A percentile compares a stretch with the other conserved stretches of the same genome.
These are phyloP conservation scores for Globisporangium cylindrosporum DNA, from an alignment of 352 stramenopile genomes.

Conservation along the genomic window DNA sequence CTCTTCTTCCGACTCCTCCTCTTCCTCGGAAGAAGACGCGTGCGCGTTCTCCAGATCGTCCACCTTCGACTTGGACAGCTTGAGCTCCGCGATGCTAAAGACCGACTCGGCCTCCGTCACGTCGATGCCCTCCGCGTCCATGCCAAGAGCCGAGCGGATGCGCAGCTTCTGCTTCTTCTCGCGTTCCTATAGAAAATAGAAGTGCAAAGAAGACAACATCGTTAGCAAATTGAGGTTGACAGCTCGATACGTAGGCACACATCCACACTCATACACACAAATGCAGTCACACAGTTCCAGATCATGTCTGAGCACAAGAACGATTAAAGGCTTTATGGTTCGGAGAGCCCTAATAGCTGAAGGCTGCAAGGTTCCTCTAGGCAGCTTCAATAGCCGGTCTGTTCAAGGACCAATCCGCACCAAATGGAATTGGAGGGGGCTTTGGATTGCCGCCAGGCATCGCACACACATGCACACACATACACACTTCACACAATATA, in stretches of 20 bases:
- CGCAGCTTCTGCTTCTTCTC: conserved; percentile 85
- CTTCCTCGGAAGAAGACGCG: conserved; percentile 39
- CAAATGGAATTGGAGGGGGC: conserved; percentile 77
- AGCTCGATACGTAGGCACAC: neutral
- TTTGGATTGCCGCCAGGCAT: conserved; percentile 78
- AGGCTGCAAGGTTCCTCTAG: conserved; percentile 83
- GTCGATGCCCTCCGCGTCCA: conserved; percentile 83
- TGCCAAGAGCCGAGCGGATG: conserved; percentile 73
- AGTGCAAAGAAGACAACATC: conserved; percentile 7
- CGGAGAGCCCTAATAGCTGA: conserved; percentile 84
- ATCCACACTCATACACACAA: conserved; percentile 22
- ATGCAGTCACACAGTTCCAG: conserved; percentile 9
- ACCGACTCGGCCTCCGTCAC: conserved; percentile 75
- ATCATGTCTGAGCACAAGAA: conserved; percentile 90
- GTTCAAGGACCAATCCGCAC: conserved; percentile 88
- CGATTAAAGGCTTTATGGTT: conserved; percentile 76
- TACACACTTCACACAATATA: neutral
- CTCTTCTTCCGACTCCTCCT: conserved; percentile 31
- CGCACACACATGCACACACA: conserved; percentile 23
- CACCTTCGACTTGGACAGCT: conserved; percentile 74
- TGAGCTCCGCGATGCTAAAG: conserved; percentile 80
- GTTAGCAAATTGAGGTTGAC: neutral
- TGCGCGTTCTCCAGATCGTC: conserved; percentile 74
- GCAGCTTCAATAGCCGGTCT: conserved; percentile 91
- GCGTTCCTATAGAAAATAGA: conserved; percentile 49